Percentiles rank a stretch among this genome's conserved stretches.
Evolutionary conservation across 2,329 filamentous ascomycete species (phyloP).

Genomic region (Chalaropsis thielavioides): DNA sequence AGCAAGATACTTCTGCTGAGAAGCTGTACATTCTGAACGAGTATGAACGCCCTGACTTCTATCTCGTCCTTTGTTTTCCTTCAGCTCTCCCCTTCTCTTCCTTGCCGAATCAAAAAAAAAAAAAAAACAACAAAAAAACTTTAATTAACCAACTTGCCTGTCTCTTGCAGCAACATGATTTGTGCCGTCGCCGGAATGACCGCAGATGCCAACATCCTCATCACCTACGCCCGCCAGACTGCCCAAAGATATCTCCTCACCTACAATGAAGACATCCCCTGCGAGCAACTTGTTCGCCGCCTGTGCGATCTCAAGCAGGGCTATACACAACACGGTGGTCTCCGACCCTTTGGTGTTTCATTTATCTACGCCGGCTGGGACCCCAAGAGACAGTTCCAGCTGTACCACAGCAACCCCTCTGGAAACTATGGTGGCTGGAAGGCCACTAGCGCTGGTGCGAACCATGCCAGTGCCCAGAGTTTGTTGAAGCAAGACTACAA

Average conservation of each 20-base stretch:
- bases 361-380: slow-evolving; percentile 99
- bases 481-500: slow-evolving; percentile 99
- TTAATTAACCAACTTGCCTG: neutral
- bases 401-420: slow-evolving; percentile 97
- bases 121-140: neutral
- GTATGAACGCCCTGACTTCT: slow-evolving; percentile 36
- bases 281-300: slow-evolving; percentile 91
- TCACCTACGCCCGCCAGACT: slow-evolving; percentile 96
- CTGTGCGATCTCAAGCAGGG: slow-evolving; percentile 98
- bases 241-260: slow-evolving; percentile 96
- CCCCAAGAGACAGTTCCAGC: slow-evolving; percentile 88
- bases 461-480: slow-evolving; percentile 95
- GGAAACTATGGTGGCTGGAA: slow-evolving; percentile 99
- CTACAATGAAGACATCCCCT: slow-evolving; percentile 99
- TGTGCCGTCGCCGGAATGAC: slow-evolving; percentile 98
- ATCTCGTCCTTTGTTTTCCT: neutral
- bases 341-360: slow-evolving; percentile 93
- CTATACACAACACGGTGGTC: slow-evolving; percentile 96
- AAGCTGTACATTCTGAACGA: slow-evolving; percentile 99
- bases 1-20: slow-evolving; percentile 98
- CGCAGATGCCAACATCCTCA: slow-evolving; percentile 98
- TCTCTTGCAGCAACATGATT: slow-evolving; percentile 78
- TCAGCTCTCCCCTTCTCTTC: neutral
- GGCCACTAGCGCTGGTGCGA: slow-evolving; percentile 91
- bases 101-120: neutral